These are phyloP conservation scores for Xylariales sp. DNA, from an alignment of 2,329 filamentous ascomycete species.

Conservation along the genomic window DNA sequence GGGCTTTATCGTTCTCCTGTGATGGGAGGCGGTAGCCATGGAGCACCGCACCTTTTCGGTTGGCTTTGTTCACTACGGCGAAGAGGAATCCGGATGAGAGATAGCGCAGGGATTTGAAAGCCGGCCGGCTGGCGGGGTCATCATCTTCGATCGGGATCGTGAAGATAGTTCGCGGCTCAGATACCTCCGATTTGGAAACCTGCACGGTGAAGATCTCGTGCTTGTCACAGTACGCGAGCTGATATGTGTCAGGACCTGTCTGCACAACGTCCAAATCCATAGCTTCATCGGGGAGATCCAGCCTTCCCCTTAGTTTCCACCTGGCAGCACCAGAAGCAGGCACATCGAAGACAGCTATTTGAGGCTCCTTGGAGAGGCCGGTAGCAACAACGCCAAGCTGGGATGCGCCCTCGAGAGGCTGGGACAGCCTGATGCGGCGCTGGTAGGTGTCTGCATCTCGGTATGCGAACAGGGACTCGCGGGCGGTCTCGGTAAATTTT, in stretches of 20 bases:
- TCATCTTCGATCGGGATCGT: constrained; percentile 45
- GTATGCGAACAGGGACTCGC: constrained; percentile 48
- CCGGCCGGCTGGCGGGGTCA: constrained; percentile 38
- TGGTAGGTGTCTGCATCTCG: constrained; percentile 54
- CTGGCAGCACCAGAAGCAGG: constrained; percentile 48
- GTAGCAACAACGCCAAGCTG: constrained; percentile 76
- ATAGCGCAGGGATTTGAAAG: constrained; percentile 56
- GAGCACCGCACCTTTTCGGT: constrained; percentile 51
- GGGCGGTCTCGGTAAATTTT: constrained; percentile 46
- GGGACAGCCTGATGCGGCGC: constrained; percentile 51
- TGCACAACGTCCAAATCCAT: constrained; percentile 69
- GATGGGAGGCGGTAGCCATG: constrained; percentile 51
- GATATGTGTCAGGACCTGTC: constrained; percentile 57
- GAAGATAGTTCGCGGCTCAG: constrained; percentile 50
- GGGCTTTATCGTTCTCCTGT: constrained; percentile 33
- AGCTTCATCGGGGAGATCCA: constrained; percentile 52
- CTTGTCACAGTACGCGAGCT: constrained; percentile 75
- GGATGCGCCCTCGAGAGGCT: constrained; percentile 44
- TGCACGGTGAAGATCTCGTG: constrained; percentile 67
- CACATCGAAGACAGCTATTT: constrained; percentile 77
- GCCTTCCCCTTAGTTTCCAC: constrained; percentile 42
- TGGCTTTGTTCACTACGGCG: constrained; percentile 55
- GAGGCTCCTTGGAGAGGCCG: constrained; percentile 68
- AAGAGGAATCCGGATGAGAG: constrained; percentile 54
- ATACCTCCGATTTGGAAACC: constrained; percentile 34